phyloP scores from a whole-genome alignment of 768 basidiomycete species.

The Polyporus arcularius region DNA sequence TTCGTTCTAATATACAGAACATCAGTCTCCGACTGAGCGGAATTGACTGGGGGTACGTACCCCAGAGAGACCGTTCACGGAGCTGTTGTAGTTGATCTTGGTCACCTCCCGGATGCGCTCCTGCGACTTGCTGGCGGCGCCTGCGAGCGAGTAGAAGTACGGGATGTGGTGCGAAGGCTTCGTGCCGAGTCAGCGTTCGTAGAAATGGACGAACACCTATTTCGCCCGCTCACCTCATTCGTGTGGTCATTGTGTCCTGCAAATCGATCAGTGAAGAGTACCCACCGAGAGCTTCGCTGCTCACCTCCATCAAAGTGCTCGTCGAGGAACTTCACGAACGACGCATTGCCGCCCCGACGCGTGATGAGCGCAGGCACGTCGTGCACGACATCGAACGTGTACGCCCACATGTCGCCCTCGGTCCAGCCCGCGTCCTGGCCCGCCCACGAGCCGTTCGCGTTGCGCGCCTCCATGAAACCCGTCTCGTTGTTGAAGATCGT shows the following conservation, averaged over 20 bases:
- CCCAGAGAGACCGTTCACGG: constrained; percentile 70
- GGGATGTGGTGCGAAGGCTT: constrained; percentile 88
- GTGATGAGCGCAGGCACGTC: constrained; percentile 63
- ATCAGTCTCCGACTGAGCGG: neutral
- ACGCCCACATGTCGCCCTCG: constrained; percentile 79
- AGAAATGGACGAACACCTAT: neutral
- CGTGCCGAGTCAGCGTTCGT: neutral
- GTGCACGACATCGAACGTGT: constrained; percentile 78
- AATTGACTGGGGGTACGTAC: constrained; percentile 38
- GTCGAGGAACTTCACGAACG: constrained; percentile 69
- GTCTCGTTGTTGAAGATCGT: constrained; percentile 67
- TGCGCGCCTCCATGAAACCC: constrained; percentile 83
- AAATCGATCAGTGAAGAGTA: neutral
- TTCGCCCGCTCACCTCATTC: constrained; percentile 57
- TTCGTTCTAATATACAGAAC: constrained; percentile 57
- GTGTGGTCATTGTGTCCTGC: constrained; percentile 79
- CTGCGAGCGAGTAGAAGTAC: constrained; percentile 75
- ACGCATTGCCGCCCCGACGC: constrained; percentile 62
- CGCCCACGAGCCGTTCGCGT: constrained; percentile 69
- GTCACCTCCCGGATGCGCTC: constrained; percentile 72
- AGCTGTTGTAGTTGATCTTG: constrained; percentile 61
- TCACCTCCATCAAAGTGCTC: constrained; percentile 50
- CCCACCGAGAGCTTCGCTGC: constrained; percentile 8
- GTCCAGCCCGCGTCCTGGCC: constrained; percentile 75
- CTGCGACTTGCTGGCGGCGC: constrained; percentile 70